Percentiles rank a stretch among this genome's conserved stretches.
phyloP scores from a whole-genome alignment of 1,284 basidiomycete genomes.

The Malassezia vespertilionis region DNA sequence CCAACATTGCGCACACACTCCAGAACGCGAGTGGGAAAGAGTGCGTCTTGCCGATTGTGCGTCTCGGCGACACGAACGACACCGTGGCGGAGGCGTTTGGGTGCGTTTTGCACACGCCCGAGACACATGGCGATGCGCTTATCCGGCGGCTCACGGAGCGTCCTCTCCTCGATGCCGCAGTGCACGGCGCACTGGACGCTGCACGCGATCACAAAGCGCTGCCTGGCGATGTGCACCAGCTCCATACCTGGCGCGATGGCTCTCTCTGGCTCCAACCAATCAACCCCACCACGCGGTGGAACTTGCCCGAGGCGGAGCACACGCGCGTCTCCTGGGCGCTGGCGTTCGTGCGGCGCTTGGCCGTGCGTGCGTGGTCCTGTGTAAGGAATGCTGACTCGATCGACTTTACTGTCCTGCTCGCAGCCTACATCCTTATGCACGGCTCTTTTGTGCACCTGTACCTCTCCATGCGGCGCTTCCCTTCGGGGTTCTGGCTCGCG shows the following conservation, averaged over 20 bases:
- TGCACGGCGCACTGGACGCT: not conserved
- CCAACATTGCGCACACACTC: not conserved
- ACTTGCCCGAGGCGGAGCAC: not conserved
- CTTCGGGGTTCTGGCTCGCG: constrained; percentile 50
- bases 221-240: not conserved
- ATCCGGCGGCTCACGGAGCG: not conserved
- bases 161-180: not conserved
- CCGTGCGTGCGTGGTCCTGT: constrained; percentile 1
- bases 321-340: constrained; percentile 4
- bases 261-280: constrained; percentile 8
- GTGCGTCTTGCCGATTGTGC: constrained; percentile 6
- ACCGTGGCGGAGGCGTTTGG: constrained; percentile 9
- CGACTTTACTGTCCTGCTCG: constrained; percentile 88
- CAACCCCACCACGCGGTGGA: constrained; percentile 2
- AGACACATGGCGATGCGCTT: not conserved
- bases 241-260: constrained; percentile 4
- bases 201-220: not conserved
- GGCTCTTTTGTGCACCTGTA: constrained; percentile 68
- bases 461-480: constrained; percentile 46
- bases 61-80: constrained; percentile 2
- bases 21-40: not conserved
- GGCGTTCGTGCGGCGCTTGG: constrained; percentile 7
- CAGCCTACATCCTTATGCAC: constrained; percentile 93
- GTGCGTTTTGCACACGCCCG: not conserved
- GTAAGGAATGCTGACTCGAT: constrained; percentile 67